Evolutionary conservation across 805 yeast genomes (phyloP).

Genomic region (Metschnikowia colocasiae): DNA sequence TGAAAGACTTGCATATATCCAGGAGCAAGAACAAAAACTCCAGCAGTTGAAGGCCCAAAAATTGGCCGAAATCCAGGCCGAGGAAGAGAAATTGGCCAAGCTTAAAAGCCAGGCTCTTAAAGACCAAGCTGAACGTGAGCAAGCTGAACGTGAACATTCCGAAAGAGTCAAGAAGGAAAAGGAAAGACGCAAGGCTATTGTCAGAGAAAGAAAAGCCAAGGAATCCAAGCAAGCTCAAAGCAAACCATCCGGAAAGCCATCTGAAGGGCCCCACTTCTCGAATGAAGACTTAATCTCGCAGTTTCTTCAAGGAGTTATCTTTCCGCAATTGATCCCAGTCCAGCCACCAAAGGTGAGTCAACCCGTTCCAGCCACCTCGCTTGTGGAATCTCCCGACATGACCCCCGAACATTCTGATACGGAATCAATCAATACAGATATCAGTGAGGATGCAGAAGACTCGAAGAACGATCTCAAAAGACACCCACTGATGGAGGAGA

Average conservation of each 20-base stretch:
- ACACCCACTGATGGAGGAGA: conserved; percentile 25
- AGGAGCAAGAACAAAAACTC: conserved; percentile 6
- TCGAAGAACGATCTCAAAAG: conserved; percentile 10
- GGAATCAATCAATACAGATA: conserved; percentile 13
- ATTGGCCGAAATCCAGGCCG: conserved; percentile 6
- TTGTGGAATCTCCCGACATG: not conserved
- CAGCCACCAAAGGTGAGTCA: not conserved
- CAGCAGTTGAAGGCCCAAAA: conserved; percentile 11
- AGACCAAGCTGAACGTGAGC: conserved; percentile 4
- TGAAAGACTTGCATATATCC: conserved; percentile 7
- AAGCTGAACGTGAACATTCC: conserved; percentile 7
- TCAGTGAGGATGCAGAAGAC: conserved; percentile 2
- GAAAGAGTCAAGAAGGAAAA: conserved; percentile 1
- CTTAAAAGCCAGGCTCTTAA: conserved; percentile 9
- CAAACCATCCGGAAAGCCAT: not conserved
- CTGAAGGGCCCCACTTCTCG: not conserved
- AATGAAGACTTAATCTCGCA: conserved; percentile 3
- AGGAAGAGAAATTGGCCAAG: conserved; percentile 8
- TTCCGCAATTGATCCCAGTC: conserved; percentile 3
- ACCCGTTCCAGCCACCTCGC: not conserved
- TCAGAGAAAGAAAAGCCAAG: conserved; percentile 10
- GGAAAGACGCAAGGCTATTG: conserved; percentile 9
- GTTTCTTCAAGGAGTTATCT: conserved; percentile 2
- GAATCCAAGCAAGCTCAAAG: conserved; percentile 2
- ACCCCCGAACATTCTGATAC: conserved; percentile 6